Conservation (phyloP, 1,284 basidiomycete genomes). For the Cryptococcus depauperatus region DNA sequence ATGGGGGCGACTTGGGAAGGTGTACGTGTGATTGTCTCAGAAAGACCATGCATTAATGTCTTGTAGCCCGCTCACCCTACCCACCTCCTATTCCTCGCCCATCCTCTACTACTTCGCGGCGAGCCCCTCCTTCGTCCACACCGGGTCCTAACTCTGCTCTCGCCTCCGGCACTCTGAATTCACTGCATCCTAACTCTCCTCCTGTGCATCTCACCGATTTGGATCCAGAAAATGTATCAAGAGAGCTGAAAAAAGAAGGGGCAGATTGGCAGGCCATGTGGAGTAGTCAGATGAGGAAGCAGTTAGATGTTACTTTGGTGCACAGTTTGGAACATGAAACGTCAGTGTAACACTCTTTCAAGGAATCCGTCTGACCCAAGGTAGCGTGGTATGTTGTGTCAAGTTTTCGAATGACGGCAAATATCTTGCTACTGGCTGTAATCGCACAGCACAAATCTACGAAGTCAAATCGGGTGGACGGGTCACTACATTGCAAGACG, state of each 20-base stretch:
- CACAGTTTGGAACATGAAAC: conserved; percentile 91
- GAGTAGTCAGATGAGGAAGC: conserved; percentile 72
- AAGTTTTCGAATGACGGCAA: conserved; percentile 83
- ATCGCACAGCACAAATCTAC: conserved; percentile 81
- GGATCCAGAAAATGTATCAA: conserved; percentile 49
- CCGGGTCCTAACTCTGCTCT: too few species aligned
- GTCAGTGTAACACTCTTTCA: conserved; percentile 47
- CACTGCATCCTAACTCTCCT: conserved; percentile 27
- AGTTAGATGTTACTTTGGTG: conserved; percentile 77
- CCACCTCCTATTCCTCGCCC: conserved; percentile 28
- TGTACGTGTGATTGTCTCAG: conserved; percentile 8
- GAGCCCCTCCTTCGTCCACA: neutral
- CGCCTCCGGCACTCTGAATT: too few species aligned
- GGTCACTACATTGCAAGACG: conserved; percentile 65
- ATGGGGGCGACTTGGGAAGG: conserved; percentile 22
- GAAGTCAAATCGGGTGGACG: conserved; percentile 76
- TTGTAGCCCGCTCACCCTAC: conserved; percentile 27
- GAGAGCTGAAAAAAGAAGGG: conserved; percentile 65
- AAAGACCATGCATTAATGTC: neutral
- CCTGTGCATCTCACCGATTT: conserved; percentile 45
- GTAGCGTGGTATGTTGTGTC: conserved; percentile 85
- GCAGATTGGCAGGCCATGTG: conserved; percentile 93
- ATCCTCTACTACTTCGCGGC: conserved; percentile 24
- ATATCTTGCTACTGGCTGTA: conserved; percentile 82
- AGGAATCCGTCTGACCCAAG: neutral